Evolutionary conservation across 495 filamentous ascomycete genomes (phyloP).

Genomic region (Penicillium odoratum): DNA sequence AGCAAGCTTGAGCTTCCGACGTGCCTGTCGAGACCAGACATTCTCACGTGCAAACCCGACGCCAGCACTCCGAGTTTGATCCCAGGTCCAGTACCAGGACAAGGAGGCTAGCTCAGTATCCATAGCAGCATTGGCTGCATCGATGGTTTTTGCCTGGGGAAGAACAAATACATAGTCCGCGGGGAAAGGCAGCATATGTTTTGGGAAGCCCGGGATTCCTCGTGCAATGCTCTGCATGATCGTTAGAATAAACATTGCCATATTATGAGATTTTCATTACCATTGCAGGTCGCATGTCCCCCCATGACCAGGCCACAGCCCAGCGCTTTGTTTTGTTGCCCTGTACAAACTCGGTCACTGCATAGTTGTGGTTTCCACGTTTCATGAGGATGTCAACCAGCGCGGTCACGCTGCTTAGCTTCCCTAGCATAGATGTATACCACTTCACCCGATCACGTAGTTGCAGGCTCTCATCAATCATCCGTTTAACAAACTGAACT

Average conservation of each 20-base stretch:
- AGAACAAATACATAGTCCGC: conserved; percentile 55
- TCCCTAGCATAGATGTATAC: conserved; percentile 93
- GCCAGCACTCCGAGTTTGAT: conserved; percentile 39
- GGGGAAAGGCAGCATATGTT: conserved; percentile 60
- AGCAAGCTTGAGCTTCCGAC: conserved; percentile 48
- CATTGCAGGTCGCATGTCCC: conserved; percentile 62
- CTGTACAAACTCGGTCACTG: conserved; percentile 77
- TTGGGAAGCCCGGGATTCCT: conserved; percentile 54
- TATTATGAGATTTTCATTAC: conserved; percentile 30
- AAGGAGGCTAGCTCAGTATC: conserved; percentile 44
- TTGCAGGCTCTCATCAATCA: conserved; percentile 70
- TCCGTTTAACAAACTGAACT: conserved; percentile 70
- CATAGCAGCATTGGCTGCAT: conserved; percentile 31
- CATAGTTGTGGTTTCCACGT: conserved; percentile 71
- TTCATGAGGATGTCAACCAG: conserved; percentile 62
- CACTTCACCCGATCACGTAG: conserved; percentile 66
- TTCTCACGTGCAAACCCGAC: conserved; percentile 59
- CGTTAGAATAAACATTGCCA: conserved; percentile 1
- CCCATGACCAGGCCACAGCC: conserved; percentile 87
- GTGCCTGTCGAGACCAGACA: conserved; percentile 72
- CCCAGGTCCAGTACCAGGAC: conserved; percentile 55
- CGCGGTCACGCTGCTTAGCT: conserved; percentile 65
- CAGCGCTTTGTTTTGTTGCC: conserved; percentile 80
- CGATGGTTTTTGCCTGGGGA: conserved; percentile 22
- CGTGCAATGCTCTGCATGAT: conserved; percentile 52